Evolutionary conservation across 2,329 filamentous ascomycete species (phyloP), one percentile per base, ranked within the genome.

Genomic region (Dendrostoma leiphaemia): DNA sequence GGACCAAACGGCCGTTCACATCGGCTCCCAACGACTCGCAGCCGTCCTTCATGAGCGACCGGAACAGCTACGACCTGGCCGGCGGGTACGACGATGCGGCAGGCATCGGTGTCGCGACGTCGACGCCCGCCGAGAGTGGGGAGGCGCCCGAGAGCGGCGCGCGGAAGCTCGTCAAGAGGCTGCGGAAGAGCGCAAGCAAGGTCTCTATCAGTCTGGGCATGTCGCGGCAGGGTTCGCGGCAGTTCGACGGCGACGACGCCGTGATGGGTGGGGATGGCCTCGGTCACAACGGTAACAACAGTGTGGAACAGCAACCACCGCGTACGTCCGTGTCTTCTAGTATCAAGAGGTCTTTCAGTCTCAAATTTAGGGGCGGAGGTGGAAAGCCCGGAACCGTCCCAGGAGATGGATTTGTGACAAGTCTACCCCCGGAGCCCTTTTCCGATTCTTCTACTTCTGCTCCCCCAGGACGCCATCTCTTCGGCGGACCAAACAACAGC

Each of bases 161-260:
- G 46, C 63, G 64, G 43, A 74, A 71, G 59, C 68, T 74, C 21
- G 70, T 72, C 53, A 81, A 81, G 71, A 82, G 81, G 65, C 68
- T 83, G 46, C 77, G 81, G 52, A 79, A 79, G 68, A 77, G 73
- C 7, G 68, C 75, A 52, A 74, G 74, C n/a, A 69, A 65, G 48
- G 61, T 70, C 12, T 73, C 73, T 10, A 69, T 77, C 57, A 71
- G 79, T 57, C 59, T 74, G 26, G 67, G 69, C 35, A 35, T 50
- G 21, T 43, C 43, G 17, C 41, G 43, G 23, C 50, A 52, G 21
- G 32, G 34, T 17, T 34, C 41, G 6, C 48, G 31, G 2, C 34
- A 37, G 10, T 40, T 49, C 7, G 37, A 38, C 23, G 51, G 32
- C 23, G 32, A 50, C 13, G 28, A 53, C 26, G 49, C 59, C 56